Conservation (phyloP, 225 moss, liverwort and hornwort species). For the Takakia lepidozioides region DNA sequence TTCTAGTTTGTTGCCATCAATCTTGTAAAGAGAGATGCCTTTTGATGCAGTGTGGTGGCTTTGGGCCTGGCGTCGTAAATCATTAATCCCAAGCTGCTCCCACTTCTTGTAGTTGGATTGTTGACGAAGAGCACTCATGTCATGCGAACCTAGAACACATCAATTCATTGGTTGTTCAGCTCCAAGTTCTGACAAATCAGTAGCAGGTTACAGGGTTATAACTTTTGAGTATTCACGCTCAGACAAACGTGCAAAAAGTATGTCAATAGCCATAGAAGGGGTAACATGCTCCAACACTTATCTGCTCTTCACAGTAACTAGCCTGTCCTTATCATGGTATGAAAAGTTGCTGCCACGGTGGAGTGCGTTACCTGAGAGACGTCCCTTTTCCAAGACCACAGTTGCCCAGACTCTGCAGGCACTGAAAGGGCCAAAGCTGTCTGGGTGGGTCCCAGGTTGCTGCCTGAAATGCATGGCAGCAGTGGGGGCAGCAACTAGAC, state of each 20-base stretch:
- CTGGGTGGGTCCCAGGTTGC: constrained; percentile 1
- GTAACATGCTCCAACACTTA: too few relatives aligned
- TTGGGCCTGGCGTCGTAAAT: constrained; percentile 29
- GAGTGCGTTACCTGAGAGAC: constrained; percentile 24
- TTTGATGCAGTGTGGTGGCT: constrained; percentile 20
- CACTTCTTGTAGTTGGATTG: constrained; percentile 38
- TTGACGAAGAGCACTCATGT: constrained; percentile 23
- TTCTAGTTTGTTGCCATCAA: constrained; percentile 43
- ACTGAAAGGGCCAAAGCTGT: constrained; percentile 9
- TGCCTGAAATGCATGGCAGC: constrained; percentile 20
- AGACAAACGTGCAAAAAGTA: too few relatives aligned
- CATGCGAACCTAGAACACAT: constrained; percentile 17
- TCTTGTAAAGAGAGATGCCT: constrained; percentile 42
- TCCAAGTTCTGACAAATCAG: too few relatives aligned
- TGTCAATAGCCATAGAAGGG: too few relatives aligned
- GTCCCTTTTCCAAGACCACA: constrained; percentile 3
- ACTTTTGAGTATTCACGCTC: too few relatives aligned
- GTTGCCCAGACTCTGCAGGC: constrained; percentile 33
- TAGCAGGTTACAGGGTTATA: too few relatives aligned
- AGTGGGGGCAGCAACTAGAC: constrained; percentile 12
- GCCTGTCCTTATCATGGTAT: too few relatives aligned
- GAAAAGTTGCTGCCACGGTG: too few relatives aligned
- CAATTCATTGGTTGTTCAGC: too few relatives aligned
- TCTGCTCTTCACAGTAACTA: too few relatives aligned
- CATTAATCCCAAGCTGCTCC: constrained; percentile 24